Evolutionary conservation across 306 rosid genomes (phyloP), one percentile per base, ranked within the genome.

Genomic region (Dalbergia oliveri): DNA sequence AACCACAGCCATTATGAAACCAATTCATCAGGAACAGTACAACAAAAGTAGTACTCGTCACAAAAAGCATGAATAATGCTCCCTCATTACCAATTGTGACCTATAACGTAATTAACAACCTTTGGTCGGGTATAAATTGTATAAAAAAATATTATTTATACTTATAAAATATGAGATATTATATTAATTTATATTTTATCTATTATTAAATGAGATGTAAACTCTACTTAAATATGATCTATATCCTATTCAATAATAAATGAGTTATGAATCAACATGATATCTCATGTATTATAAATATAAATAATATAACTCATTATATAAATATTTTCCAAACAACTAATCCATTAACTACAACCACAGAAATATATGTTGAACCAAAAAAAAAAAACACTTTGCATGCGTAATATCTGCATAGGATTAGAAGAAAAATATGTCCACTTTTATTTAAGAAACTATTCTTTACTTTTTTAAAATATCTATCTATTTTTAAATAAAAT

Each of bases 61-160:
- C 44, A 77, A 71, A 37, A 11, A 16, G 70, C 75, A 69, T 58
- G 73, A 75, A 59, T 33, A 31, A 53, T 13, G 65, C 77, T 56
- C 19, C 51, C 68, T 62, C 78, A 33, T 62, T 57, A 39, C 14
- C 39, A 37, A 19, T 9, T 54, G 66, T 21, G 74, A 39, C 57
- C 14, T 16, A 7, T 41, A 10, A 35, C n/a, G 10, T 34, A 41
- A 51, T 35, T 11, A 64, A 76, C 41, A 53, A 76, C 53, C 51
- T 18, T 21, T 33, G 50, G 5, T 47, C 33, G 9, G 18, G 16
- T 26, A 13, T 12, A 11, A 59, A 13, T 21, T 44, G 12, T 21
- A 60, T 15, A n/a, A n/a, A n/a, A n/a, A n/a, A n/a, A n/a, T n/a
- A n/a, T n/a, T n/a, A n/a, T n/a, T n/a, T n/a, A n/a, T n/a, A n/a